Conservation (phyloP, 78 protist species). For the Dictyostelium capitatum region DNA sequence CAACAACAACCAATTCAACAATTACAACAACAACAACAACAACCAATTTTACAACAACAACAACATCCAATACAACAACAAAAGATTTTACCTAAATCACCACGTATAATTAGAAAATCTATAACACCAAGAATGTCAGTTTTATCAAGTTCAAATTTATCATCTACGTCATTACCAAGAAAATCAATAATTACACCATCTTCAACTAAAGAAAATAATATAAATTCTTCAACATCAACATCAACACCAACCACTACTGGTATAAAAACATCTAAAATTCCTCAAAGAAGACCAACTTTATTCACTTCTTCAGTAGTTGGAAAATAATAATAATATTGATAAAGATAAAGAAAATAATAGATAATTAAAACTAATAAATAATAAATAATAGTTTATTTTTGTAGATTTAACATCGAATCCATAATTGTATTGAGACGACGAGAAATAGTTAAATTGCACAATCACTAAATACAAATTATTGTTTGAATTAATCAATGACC, state of each 20-base stretch:
- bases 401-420: too few relatives aligned
- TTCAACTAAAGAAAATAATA: neutral
- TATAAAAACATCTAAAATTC: constrained; percentile 2
- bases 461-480: too few relatives aligned
- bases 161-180: neutral
- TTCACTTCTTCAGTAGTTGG: neutral
- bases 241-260: neutral
- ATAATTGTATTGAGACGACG: too few relatives aligned
- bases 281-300: constrained; percentile 10
- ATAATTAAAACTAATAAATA: too few relatives aligned
- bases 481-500: too few relatives aligned
- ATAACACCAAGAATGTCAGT: neutral
- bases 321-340: neutral
- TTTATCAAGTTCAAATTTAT: neutral
- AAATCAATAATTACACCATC: constrained; percentile 3
- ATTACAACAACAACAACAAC: constrained; percentile 17
- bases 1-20: neutral
- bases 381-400: too few relatives aligned
- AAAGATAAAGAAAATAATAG: too few relatives aligned
- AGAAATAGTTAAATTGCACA: too few relatives aligned
- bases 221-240: neutral
- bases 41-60: neutral
- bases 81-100: neutral
- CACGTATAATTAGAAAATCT: neutral
- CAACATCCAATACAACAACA: neutral